phyloP scores from a whole-genome alignment of 2,329 filamentous ascomycete species.

The Colletotrichum godetiae region DNA sequence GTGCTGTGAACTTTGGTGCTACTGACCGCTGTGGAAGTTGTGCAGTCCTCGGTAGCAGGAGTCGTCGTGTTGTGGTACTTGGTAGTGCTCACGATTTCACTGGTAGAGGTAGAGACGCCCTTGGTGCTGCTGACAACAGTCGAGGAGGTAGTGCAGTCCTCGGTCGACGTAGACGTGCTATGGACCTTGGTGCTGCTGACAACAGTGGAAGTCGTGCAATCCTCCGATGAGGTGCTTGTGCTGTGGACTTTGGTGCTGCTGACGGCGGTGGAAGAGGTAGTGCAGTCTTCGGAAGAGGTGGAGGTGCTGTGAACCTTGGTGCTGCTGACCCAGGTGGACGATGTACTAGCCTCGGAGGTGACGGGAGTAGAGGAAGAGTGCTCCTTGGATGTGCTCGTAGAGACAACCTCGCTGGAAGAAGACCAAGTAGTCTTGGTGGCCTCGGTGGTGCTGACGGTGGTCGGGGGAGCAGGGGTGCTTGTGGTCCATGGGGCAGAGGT shows the following conservation, averaged over 20 bases:
- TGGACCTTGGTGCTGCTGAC: slow-evolving; percentile 5
- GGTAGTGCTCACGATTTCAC: neutral
- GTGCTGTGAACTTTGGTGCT: neutral
- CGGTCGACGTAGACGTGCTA: neutral
- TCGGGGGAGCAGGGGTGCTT: slow-evolving; percentile 8
- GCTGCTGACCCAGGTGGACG: slow-evolving; percentile 5
- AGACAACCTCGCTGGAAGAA: neutral
- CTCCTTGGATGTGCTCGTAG: slow-evolving; percentile 10
- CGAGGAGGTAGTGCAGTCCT: neutral
- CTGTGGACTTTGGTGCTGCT: slow-evolving; percentile 7
- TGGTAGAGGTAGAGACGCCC: neutral
- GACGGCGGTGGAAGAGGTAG: neutral
- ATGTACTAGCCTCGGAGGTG: slow-evolving; percentile 2
- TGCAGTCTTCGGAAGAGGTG: neutral
- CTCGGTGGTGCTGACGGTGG: neutral
- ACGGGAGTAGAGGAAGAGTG: neutral
- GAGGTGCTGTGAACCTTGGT: neutral
- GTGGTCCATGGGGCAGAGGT: neutral
- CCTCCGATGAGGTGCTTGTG: slow-evolving; percentile 1
- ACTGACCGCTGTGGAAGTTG: neutral
- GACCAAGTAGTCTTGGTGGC: neutral
- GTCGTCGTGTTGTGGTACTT: neutral
- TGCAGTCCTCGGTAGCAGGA: neutral
- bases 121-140: neutral
- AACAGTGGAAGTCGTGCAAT: neutral